Percentiles rank a stretch among this genome's conserved stretches.
Evolutionary conservation across 352 stramenopile genomes (phyloP).

Genomic region (Phytopythium oedochilum): DNA sequence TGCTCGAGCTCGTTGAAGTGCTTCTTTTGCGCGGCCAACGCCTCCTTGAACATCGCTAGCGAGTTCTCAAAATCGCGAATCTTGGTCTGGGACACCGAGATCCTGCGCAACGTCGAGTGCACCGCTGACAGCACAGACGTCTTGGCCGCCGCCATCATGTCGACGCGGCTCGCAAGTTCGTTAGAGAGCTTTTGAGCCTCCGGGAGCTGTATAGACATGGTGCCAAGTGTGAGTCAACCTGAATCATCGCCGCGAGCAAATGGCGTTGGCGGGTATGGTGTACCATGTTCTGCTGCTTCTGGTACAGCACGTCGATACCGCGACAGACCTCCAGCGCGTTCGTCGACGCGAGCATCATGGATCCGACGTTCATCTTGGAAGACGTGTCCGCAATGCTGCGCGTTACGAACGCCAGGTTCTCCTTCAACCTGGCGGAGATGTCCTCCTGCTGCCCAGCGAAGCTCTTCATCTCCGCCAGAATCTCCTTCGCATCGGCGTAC

Average conservation of each 20-base stretch:
- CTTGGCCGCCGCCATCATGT: slow-evolving; percentile 54
- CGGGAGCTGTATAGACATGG: slow-evolving; percentile 36
- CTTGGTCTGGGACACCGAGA: slow-evolving; percentile 78
- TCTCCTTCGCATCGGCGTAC: slow-evolving; percentile 33
- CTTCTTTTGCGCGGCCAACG: slow-evolving; percentile 67
- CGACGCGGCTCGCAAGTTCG: slow-evolving; percentile 50
- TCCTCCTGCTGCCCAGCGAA: slow-evolving; percentile 36
- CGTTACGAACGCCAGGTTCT: slow-evolving; percentile 61
- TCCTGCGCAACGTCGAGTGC: slow-evolving; percentile 56
- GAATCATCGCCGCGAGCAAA: neutral
- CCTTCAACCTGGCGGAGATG: slow-evolving; percentile 61
- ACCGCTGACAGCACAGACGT: slow-evolving; percentile 46
- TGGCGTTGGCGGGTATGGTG: slow-evolving; percentile 2
- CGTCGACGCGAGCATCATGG: slow-evolving; percentile 77
- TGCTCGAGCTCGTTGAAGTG: slow-evolving; percentile 86
- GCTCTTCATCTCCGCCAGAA: slow-evolving; percentile 48
- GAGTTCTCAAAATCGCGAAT: slow-evolving; percentile 89
- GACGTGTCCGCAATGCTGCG: slow-evolving; percentile 66
- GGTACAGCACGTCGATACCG: slow-evolving; percentile 74
- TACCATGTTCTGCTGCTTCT: slow-evolving; percentile 74
- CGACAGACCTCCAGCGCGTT: slow-evolving; percentile 79
- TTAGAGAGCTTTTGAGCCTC: slow-evolving; percentile 58
- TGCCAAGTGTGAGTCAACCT: neutral
- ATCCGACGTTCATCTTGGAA: slow-evolving; percentile 40
- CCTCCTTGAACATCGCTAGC: slow-evolving; percentile 76